Conservation (phyloP, 164 flowering plant species). For the Kalanchoe fedtschenkoi region DNA sequence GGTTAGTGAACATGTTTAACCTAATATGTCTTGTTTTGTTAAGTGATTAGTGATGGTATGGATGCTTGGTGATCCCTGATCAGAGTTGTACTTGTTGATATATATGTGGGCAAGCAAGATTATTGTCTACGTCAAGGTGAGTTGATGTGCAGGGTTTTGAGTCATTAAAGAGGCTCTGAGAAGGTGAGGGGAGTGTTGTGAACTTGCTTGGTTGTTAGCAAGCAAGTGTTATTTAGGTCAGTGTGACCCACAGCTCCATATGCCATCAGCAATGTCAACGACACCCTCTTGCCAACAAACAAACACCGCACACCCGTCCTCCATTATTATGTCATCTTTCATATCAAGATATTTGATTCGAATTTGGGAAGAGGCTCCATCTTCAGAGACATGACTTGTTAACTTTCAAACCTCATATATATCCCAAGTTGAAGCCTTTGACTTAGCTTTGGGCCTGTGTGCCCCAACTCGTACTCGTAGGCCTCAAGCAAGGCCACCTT, state of each 20-base stretch:
- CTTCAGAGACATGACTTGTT: background rate
- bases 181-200: background rate
- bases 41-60: no score
- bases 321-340: background rate
- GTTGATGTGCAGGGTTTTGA: background rate
- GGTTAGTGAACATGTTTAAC: background rate
- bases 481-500: background rate
- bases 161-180: background rate
- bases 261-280: background rate
- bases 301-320: background rate
- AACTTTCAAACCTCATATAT: background rate
- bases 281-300: background rate
- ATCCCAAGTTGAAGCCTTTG: background rate
- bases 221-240: background rate
- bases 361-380: background rate
- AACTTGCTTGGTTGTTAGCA: constrained; percentile 4
- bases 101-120: no score
- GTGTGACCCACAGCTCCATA: background rate
- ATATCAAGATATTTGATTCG: background rate
- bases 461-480: background rate
- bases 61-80: no score
- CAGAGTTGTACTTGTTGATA: background rate
- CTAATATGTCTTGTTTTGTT: background rate
- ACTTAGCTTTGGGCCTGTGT: background rate
- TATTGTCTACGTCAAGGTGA: background rate